Evolutionary conservation across 805 yeast species (phyloP).

Genomic region (Maudiozyma pseudohumilis): DNA sequence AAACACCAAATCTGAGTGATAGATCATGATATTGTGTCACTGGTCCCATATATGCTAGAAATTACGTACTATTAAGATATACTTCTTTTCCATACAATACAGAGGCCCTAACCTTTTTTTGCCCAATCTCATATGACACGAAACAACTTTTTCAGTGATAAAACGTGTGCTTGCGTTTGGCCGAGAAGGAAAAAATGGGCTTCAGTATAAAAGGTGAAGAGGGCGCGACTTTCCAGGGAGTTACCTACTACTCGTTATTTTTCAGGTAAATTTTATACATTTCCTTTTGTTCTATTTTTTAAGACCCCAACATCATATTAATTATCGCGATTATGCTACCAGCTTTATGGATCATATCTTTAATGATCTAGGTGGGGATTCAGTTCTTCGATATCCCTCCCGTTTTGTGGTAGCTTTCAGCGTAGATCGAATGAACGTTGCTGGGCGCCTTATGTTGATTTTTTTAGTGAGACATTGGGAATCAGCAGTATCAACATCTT

Average conservation of each 20-base stretch:
- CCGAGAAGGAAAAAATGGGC: too few relatives aligned
- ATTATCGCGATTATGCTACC: constrained; percentile 17
- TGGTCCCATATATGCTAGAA: too few relatives aligned
- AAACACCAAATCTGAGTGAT: too few relatives aligned
- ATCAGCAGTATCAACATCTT: constrained; percentile 33
- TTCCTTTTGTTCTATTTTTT: constrained; percentile 1
- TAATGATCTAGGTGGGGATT: constrained; percentile 9
- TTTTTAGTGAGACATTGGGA: constrained; percentile 29
- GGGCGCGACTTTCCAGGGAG: too few relatives aligned
- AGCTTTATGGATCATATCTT: constrained; percentile 7
- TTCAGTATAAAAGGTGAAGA: not conserved
- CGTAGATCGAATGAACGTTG: constrained; percentile 31
- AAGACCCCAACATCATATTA: constrained; percentile 23
- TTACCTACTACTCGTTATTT: not conserved
- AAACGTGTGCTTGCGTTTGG: too few relatives aligned
- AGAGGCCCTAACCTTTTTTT: too few relatives aligned
- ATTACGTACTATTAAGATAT: too few relatives aligned
- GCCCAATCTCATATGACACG: too few relatives aligned
- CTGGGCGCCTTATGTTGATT: constrained; percentile 36
- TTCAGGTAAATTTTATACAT: not conserved
- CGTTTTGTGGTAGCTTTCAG: constrained; percentile 13
- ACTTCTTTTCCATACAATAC: too few relatives aligned
- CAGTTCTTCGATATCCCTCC: constrained; percentile 10
- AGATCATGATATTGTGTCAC: too few relatives aligned
- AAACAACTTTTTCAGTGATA: too few relatives aligned